A percentile compares a stretch with the other conserved stretches of the same genome.
phyloP scores from a whole-genome alignment of 192 early-diverging fungal genomes.

The Coemansia sp. region DNA sequence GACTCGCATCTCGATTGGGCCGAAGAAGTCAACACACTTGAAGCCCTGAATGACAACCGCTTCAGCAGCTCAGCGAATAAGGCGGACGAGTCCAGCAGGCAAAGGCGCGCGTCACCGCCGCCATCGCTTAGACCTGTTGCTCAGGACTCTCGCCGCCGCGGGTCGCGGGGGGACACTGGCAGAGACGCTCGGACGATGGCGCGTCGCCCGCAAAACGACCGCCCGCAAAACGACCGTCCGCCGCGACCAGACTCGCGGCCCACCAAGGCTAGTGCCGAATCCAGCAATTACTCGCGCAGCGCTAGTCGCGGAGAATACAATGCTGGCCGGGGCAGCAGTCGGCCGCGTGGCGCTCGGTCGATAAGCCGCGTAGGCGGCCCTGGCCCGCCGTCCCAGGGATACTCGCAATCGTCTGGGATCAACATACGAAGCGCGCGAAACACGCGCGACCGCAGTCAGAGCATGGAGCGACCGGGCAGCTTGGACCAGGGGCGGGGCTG shows the following conservation, averaged over 20 bases:
- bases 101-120: constrained; percentile 17
- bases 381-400: constrained; percentile 10
- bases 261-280: constrained; percentile 6
- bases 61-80: background rate
- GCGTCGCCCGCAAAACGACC: background rate
- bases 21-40: constrained; percentile 39
- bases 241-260: constrained; percentile 7
- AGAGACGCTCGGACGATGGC: constrained; percentile 2
- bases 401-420: background rate
- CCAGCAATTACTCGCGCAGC: background rate
- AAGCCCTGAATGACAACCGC: constrained; percentile 20
- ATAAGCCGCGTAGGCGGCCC: constrained; percentile 25
- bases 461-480: constrained; percentile 41
- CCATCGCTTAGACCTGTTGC: constrained; percentile 1
- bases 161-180: constrained; percentile 13
- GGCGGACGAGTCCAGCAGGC: constrained; percentile 17
- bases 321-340: constrained; percentile 11
- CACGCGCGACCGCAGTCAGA: constrained; percentile 43
- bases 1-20: constrained; percentile 55
- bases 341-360: constrained; percentile 30
- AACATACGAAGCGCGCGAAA: constrained; percentile 8
- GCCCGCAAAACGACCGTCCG: constrained; percentile 15
- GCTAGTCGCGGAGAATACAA: constrained; percentile 5
- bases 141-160: background rate
- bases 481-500: constrained; percentile 30